Conservation (phyloP, 2,329 filamentous ascomycete species). For the Elsinoe perseae region DNA sequence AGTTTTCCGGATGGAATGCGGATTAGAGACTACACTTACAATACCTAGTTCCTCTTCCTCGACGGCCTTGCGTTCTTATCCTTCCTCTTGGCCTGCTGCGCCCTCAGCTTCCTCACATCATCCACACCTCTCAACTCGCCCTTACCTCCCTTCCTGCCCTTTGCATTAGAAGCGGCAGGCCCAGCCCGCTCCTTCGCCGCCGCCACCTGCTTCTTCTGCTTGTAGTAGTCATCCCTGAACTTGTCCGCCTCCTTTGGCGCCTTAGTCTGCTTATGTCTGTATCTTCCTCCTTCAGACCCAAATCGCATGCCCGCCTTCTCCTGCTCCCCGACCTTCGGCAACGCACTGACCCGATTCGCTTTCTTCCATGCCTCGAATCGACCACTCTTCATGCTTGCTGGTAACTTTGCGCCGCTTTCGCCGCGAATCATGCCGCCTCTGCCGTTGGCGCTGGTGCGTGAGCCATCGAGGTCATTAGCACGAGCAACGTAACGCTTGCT, state of each 20-base stretch:
- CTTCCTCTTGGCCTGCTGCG: constrained; percentile 64
- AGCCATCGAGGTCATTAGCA: constrained; percentile 92
- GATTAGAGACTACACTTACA: background rate
- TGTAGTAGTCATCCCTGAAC: constrained; percentile 81
- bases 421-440: constrained; percentile 65
- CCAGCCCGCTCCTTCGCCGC: constrained; percentile 75
- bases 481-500: constrained; percentile 88
- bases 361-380: constrained; percentile 90
- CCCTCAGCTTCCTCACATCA: constrained; percentile 77
- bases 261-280: constrained; percentile 78
- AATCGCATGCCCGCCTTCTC: constrained; percentile 44
- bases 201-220: constrained; percentile 79
- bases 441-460: constrained; percentile 40
- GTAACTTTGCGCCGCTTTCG: constrained; percentile 92
- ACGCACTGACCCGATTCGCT: constrained; percentile 67
- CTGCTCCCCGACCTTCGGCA: constrained; percentile 75
- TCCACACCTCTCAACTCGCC: constrained; percentile 73
- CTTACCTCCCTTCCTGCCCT: constrained; percentile 56
- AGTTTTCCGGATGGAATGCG: no score
- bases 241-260: constrained; percentile 92
- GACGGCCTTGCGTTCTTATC: constrained; percentile 83
- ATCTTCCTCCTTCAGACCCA: constrained; percentile 46
- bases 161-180: constrained; percentile 36
- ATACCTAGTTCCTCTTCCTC: constrained; percentile 40
- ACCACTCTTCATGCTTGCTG: constrained; percentile 84